Base-by-base conservation (phyloP, 2,329 filamentous ascomycete species). In the Hypoxylon sp. region DNA sequence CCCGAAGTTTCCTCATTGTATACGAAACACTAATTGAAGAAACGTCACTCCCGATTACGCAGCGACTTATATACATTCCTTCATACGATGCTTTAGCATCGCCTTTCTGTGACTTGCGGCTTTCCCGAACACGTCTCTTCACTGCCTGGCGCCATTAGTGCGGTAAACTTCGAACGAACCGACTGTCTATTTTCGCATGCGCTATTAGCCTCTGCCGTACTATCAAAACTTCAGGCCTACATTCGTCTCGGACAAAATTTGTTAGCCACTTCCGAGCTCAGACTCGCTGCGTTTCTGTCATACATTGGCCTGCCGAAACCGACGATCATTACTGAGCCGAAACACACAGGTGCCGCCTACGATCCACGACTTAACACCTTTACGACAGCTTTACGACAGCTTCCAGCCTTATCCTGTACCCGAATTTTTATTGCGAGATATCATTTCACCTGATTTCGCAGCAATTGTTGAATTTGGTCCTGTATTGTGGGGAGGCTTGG, bases 321-420 rank as follows among this genome's bases (percentile, higher is more conserved):
- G 78, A 76, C 77, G 78, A 80, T 80, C 79, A 78, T 70, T 75
- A 77, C 73, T 73, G 74, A 75, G 74, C 74, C 79, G 78, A 80
- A 80, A 80, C 77, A 71, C 59, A 63, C 64, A 69, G 67, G 60
- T 72, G 66, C 70, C 65, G 65, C 69, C 60, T 67, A 63, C 19
- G 52, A 68, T 49, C 64, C 51, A 30, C 60, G 49, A 68, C 59
- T 67, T 51, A 41, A 25, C 21, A 62, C 46, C 53, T 49, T 55
- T 65, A 60, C 65, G 65, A 68, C 55, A 60, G 46, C 53, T 49
- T 55, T 65, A 60, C 65, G 65, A 68, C 55, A 60, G 46, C 49
- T 60, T 48, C 34, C 41, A 57, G 59, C 38, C 30, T 23, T 25
- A 25, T 58, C 17, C 48, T 53, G 28, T n/a, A 41, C 49, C 38